A percentile compares a stretch with the other conserved stretches of the same genome.
Conservation (phyloP, 1,139 yeast genomes). For the Debaryomycetaceae sp. region DNA sequence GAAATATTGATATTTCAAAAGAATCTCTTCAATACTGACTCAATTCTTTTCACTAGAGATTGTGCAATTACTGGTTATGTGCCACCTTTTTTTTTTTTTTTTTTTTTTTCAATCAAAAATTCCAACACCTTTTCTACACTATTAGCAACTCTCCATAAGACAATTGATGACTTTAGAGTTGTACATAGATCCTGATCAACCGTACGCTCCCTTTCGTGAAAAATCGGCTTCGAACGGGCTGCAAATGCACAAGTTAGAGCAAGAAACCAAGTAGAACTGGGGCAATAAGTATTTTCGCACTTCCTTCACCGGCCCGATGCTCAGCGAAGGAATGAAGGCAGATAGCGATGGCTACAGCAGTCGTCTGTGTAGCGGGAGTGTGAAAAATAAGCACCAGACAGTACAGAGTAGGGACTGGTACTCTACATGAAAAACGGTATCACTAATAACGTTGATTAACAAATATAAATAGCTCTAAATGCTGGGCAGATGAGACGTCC, state of each 20-base stretch:
- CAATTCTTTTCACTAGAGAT: neutral
- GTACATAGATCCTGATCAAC: no score
- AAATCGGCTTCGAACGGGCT: no score
- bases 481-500: constrained; percentile 1
- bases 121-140: no score
- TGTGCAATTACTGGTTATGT: neutral
- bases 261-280: no score
- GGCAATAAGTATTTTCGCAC: neutral
- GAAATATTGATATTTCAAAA: neutral
- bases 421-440: neutral
- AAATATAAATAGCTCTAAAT: neutral
- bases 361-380: no score
- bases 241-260: no score
- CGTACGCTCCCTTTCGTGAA: no score
- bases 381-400: neutral
- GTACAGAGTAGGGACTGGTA: neutral
- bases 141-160: no score
- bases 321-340: neutral
- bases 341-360: no score
- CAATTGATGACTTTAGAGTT: no score
- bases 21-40: neutral
- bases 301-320: neutral
- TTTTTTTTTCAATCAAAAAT: no score
- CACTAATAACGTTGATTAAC: neutral
- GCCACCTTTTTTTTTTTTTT: neutral